These are phyloP conservation scores for Entonaema liquescens DNA, from an alignment of 495 filamentous ascomycete species.

Conservation along the genomic window DNA sequence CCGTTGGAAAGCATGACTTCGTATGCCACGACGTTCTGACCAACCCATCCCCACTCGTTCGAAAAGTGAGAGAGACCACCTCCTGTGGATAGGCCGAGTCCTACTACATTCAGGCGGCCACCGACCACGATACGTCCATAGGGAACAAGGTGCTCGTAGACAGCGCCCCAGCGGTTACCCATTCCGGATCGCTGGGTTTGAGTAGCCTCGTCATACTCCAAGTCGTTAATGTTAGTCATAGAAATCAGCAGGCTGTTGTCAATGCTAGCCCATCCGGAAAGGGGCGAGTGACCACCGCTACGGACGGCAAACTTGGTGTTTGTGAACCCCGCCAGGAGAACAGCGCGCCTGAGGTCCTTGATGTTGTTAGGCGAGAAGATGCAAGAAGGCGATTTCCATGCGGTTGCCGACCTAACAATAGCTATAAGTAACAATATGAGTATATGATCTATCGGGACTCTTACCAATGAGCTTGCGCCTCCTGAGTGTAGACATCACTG, in stretches of 20 bases:
- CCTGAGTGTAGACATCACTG: not conserved
- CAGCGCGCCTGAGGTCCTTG: not conserved
- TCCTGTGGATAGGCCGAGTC: not conserved
- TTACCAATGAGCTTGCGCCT: constrained; percentile 11
- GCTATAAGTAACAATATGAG: not conserved
- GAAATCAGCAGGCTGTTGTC: not conserved
- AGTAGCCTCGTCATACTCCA: not conserved
- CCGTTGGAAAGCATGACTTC: constrained; percentile 10
- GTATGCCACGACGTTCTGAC: constrained; percentile 3
- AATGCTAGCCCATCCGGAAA: constrained; percentile 3
- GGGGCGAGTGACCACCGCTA: constrained; percentile 6
- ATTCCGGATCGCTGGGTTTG: constrained; percentile 9
- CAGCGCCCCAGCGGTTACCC: constrained; percentile 2
- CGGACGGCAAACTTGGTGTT: constrained; percentile 2
- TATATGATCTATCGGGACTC: not conserved
- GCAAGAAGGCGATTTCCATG: constrained; percentile 3
- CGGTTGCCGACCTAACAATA: not conserved
- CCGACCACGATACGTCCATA: constrained; percentile 3
- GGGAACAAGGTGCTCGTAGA: not conserved
- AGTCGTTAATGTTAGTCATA: constrained; percentile 6
- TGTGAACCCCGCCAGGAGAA: not conserved
- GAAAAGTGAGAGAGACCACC: constrained; percentile 8
- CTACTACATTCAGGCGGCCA: not conserved
- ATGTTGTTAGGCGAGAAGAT: not conserved
- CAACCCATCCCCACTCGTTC: constrained; percentile 4